Percentiles rank a stretch among this genome's conserved stretches.
Evolutionary conservation across 331 rosid genomes (phyloP).

Genomic region (Stylosanthes scabra): DNA sequence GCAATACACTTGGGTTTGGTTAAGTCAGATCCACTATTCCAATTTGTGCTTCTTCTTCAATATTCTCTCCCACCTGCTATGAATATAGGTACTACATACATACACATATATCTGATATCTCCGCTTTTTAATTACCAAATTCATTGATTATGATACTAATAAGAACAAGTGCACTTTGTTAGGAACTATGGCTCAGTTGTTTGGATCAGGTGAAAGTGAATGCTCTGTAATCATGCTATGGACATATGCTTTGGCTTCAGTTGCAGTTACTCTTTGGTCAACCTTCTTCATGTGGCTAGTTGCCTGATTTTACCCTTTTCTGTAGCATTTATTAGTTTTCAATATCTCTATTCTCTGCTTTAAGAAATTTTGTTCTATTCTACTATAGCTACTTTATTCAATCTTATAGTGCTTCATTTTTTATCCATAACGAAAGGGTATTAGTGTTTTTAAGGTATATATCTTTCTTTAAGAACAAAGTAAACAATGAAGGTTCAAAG

Average conservation of each 20-base stretch:
- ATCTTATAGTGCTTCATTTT: too few relatives aligned
- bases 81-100: constrained; percentile 49
- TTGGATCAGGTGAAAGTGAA: constrained; percentile 60
- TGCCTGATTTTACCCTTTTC: constrained; percentile 32
- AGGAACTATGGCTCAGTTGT: constrained; percentile 67
- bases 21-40: constrained; percentile 48
- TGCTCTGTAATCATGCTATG: constrained; percentile 67
- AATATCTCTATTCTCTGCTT: not conserved
- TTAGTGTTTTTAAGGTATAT: too few relatives aligned
- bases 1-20: constrained; percentile 49
- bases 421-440: too few relatives aligned
- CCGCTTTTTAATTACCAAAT: not conserved
- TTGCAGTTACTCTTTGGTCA: constrained; percentile 67
- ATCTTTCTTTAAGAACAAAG: too few relatives aligned
- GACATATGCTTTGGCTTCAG: constrained; percentile 62
- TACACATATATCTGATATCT: not conserved
- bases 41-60: constrained; percentile 57
- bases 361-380: not conserved
- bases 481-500: too few relatives aligned
- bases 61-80: constrained; percentile 66
- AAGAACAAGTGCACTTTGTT: constrained; percentile 9
- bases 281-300: constrained; percentile 71
- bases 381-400: not conserved
- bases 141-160: too few relatives aligned
- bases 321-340: not conserved